A percentile compares a stretch with the other conserved stretches of the same genome.
These are phyloP conservation scores for Boletus eberwhitei DNA, from an alignment of 768 basidiomycete species.

Conservation along the genomic window DNA sequence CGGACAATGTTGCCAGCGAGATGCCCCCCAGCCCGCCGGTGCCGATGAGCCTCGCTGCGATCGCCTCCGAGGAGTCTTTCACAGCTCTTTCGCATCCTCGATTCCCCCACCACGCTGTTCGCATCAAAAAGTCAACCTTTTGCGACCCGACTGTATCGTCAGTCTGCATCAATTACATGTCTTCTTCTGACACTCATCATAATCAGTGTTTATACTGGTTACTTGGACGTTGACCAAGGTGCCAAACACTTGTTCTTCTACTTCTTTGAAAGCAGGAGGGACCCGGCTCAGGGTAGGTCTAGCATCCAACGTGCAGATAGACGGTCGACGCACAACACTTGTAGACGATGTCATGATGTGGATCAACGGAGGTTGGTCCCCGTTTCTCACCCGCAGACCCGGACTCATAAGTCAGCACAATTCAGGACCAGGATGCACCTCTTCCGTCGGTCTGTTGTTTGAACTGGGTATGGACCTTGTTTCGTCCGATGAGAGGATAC, in stretches of 20 bases:
- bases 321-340: neutral
- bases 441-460: slow-evolving; percentile 56
- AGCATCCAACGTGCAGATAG: neutral
- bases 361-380: slow-evolving; percentile 56
- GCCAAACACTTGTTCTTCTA: slow-evolving; percentile 54
- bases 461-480: slow-evolving; percentile 41
- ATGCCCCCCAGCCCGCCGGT: neutral
- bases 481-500: slow-evolving; percentile 2
- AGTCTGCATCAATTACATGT: neutral
- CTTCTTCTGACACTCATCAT: neutral
- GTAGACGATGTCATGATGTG: slow-evolving; percentile 67
- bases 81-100: slow-evolving; percentile 44
- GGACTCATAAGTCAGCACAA: neutral
- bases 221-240: slow-evolving; percentile 47
- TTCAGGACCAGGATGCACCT: slow-evolving; percentile 56
- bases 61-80: slow-evolving; percentile 30
- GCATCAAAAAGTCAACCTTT: slow-evolving; percentile 59
- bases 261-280: slow-evolving; percentile 56
- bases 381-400: neutral
- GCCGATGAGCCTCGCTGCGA: slow-evolving; percentile 22
- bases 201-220: slow-evolving; percentile 43
- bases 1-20: neutral
- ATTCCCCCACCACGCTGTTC: slow-evolving; percentile 52
- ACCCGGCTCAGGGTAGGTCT: slow-evolving; percentile 37
- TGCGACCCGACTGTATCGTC: slow-evolving; percentile 57